Conservation (phyloP, 148 eudicot species). For the Rhododendron simsii region DNA sequence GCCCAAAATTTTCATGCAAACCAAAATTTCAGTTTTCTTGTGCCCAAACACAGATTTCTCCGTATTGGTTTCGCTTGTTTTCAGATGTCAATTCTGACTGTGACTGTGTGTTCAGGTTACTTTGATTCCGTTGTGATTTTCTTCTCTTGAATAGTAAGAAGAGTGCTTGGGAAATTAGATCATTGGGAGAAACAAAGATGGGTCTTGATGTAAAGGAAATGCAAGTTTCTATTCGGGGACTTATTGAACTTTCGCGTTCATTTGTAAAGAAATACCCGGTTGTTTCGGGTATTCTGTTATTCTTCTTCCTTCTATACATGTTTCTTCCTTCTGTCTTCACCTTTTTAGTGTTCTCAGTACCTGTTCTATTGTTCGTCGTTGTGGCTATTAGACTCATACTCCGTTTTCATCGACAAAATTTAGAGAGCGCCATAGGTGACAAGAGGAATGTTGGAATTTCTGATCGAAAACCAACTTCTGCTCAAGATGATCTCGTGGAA, state of each 20-base stretch:
- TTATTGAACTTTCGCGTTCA: constrained; percentile 27
- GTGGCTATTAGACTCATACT: constrained; percentile 27
- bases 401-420: constrained; percentile 6
- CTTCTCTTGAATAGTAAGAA: background rate
- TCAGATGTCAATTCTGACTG: background rate
- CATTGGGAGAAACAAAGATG: constrained; percentile 28
- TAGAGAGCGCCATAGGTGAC: constrained; percentile 18
- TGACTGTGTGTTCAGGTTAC: background rate
- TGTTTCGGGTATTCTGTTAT: constrained; percentile 27
- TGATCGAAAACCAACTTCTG: constrained; percentile 6
- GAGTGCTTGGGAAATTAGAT: background rate
- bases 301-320: constrained; percentile 45
- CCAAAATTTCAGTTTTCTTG: background rate
- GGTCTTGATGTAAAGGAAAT: constrained; percentile 50
- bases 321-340: constrained; percentile 46
- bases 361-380: constrained; percentile 33
- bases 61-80: background rate
- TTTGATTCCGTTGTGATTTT: background rate
- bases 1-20: background rate
- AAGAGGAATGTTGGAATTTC: constrained; percentile 1
- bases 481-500: background rate
- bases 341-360: constrained; percentile 45
- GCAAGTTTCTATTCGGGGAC: constrained; percentile 30
- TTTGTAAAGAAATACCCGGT: constrained; percentile 44
- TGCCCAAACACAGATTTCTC: background rate